Evolutionary conservation across 306 rosid genomes (phyloP).

Genomic region (Biancaea sappan): DNA sequence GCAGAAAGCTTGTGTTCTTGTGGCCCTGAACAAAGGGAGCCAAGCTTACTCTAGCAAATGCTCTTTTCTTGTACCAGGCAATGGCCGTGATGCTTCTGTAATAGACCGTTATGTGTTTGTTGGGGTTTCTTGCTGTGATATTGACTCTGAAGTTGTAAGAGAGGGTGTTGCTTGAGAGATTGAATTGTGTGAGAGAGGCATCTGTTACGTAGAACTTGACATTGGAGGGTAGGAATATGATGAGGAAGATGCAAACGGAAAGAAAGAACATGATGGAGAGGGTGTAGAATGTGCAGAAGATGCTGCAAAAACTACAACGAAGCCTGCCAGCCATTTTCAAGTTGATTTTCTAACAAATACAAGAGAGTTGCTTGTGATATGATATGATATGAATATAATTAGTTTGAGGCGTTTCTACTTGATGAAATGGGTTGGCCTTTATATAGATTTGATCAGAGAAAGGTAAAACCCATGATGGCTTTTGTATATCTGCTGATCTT

Average conservation of each 20-base stretch:
- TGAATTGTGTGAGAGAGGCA: slow-evolving; percentile 36
- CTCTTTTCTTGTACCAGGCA: slow-evolving; percentile 39
- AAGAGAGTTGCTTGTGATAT: not conserved
- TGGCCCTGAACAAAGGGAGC: slow-evolving; percentile 49
- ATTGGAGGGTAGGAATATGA: slow-evolving; percentile 23
- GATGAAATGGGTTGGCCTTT: not conserved
- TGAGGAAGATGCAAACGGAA: not conserved
- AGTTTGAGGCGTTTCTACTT: not conserved
- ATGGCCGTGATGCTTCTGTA: slow-evolving; percentile 28
- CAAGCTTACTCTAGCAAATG: not conserved
- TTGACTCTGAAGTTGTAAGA: slow-evolving; percentile 34
- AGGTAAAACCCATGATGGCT: not conserved
- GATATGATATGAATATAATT: not conserved
- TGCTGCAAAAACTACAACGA: not conserved
- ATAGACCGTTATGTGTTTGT: slow-evolving; percentile 29
- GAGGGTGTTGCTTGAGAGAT: slow-evolving; percentile 37
- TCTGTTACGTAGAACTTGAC: slow-evolving; percentile 38
- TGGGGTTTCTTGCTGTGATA: slow-evolving; percentile 38
- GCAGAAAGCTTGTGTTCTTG: slow-evolving; percentile 38
- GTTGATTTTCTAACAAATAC: not conserved
- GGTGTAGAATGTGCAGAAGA: not conserved
- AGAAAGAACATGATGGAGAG: not conserved
- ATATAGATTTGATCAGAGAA: not conserved
- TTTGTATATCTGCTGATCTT: not conserved
- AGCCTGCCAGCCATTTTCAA: slow-evolving; percentile 13